Evolutionary conservation across 352 stramenopile genomes (phyloP).

Genomic region (Phytopythium chamaehyphon): DNA sequence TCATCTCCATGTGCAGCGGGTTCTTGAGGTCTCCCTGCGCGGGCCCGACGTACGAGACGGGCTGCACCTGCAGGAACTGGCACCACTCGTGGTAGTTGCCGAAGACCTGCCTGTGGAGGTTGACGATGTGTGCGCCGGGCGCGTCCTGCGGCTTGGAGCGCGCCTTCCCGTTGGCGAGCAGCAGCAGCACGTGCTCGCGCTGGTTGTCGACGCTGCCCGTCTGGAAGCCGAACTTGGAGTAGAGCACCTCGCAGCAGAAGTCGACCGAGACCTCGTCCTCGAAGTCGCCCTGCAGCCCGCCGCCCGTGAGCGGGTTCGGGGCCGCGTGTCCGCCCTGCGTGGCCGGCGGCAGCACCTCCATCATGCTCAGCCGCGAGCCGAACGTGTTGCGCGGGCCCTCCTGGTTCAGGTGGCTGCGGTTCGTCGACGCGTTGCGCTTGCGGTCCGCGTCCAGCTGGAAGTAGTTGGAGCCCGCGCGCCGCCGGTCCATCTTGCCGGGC

Average conservation of each 20-base stretch:
- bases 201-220: constrained; percentile 67
- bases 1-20: constrained; percentile 86
- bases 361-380: constrained; percentile 56
- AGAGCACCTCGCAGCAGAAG: constrained; percentile 68
- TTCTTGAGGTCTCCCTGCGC: constrained; percentile 51
- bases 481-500: constrained; percentile 45
- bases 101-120: constrained; percentile 59
- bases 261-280: constrained; percentile 69
- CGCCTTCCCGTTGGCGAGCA: constrained; percentile 71
- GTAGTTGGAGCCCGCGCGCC: constrained; percentile 82
- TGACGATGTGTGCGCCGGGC: constrained; percentile 40
- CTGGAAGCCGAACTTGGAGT: constrained; percentile 78
- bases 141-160: constrained; percentile 39
- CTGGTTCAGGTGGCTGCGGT: constrained; percentile 29
- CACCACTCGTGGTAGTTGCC: constrained; percentile 68
- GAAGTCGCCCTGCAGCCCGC: constrained; percentile 60
- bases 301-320: constrained; percentile 23
- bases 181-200: constrained; percentile 66
- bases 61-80: constrained; percentile 37
- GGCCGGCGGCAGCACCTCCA: constrained; percentile 44
- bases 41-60: constrained; percentile 31
- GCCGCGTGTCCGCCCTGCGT: constrained; percentile 24
- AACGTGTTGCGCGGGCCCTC: constrained; percentile 38
- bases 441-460: constrained; percentile 75
- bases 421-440: constrained; percentile 61